These are phyloP conservation scores for Mortierella sp. DNA, from an alignment of 371 early-diverging fungal genomes.

Conservation along the genomic window DNA sequence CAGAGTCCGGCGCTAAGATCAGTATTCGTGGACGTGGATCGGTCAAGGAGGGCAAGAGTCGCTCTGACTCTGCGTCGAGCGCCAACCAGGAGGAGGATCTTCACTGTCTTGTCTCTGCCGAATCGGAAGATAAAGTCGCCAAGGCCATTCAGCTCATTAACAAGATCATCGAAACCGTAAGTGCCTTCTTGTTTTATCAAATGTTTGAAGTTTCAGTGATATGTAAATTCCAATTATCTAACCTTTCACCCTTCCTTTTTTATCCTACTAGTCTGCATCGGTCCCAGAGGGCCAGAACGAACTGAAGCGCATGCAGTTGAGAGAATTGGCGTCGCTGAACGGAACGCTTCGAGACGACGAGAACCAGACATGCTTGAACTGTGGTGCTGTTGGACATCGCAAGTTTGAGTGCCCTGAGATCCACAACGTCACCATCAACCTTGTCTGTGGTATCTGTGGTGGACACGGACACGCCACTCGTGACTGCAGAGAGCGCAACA, in stretches of 20 bases:
- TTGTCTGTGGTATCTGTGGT: slow-evolving; percentile 92
- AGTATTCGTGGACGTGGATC: slow-evolving; percentile 97
- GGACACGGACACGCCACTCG: slow-evolving; percentile 94
- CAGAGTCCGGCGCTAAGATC: slow-evolving; percentile 95
- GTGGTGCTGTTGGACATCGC: slow-evolving; percentile 93
- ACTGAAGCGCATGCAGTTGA: slow-evolving; percentile 92
- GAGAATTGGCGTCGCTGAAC: slow-evolving; percentile 95
- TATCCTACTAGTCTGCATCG: slow-evolving; percentile 78
- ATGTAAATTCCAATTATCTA: not conserved
- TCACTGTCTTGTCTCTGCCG: slow-evolving; percentile 94
- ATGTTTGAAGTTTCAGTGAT: not conserved
- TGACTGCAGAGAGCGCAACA: slow-evolving; percentile 85
- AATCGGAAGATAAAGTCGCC: slow-evolving; percentile 89
- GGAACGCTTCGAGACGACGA: slow-evolving; percentile 97
- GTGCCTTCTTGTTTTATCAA: slow-evolving; percentile 15
- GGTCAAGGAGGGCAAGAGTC: slow-evolving; percentile 95
- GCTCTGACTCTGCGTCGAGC: slow-evolving; percentile 73
- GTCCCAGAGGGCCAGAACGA: slow-evolving; percentile 97
- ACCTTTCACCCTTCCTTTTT: not conserved
- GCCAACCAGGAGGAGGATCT: slow-evolving; percentile 91
- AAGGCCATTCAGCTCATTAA: slow-evolving; percentile 90
- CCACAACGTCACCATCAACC: slow-evolving; percentile 86
- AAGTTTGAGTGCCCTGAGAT: slow-evolving; percentile 94
- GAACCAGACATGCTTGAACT: slow-evolving; percentile 93
- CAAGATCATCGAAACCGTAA: slow-evolving; percentile 93